Evolutionary conservation across 371 early-diverging fungal genomes (phyloP).

Genomic region (Mucor piriformis): DNA sequence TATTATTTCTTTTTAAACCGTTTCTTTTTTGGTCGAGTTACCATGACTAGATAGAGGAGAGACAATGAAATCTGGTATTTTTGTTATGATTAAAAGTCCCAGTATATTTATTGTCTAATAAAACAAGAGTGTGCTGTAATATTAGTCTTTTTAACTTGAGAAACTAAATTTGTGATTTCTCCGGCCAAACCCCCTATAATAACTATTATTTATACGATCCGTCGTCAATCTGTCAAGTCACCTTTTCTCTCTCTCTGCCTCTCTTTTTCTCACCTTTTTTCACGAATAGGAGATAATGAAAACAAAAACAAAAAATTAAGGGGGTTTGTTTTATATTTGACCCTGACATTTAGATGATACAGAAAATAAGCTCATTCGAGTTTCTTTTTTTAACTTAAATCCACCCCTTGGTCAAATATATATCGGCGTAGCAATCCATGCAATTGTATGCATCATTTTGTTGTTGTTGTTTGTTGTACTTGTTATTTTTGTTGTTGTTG

Average conservation of each 20-base stretch:
- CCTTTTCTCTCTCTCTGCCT: not conserved
- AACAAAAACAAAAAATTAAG: not conserved
- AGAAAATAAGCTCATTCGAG: not conserved
- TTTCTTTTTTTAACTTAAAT: slow-evolving; percentile 1
- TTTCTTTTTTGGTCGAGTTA: no score
- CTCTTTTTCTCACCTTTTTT: not conserved
- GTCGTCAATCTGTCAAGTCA: not conserved
- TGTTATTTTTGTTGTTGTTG: not conserved
- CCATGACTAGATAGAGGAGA: no score
- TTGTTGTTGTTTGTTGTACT: not conserved
- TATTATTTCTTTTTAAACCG: not conserved
- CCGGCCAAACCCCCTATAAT: slow-evolving; percentile 7
- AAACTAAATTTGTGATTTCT: slow-evolving; percentile 9
- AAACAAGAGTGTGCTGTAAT: not conserved
- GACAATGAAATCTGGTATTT: no score
- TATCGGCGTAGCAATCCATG: not conserved
- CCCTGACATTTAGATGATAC: not conserved
- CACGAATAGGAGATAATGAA: not conserved
- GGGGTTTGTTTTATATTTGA: not conserved
- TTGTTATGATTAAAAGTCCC: no score
- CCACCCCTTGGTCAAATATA: not conserved
- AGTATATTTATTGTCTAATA: not conserved
- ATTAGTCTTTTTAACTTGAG: not conserved
- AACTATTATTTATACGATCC: not conserved
- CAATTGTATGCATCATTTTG: not conserved